Conservation (phyloP, 1,139 yeast genomes). For the Zygosaccharomyces pseudobailii region DNA sequence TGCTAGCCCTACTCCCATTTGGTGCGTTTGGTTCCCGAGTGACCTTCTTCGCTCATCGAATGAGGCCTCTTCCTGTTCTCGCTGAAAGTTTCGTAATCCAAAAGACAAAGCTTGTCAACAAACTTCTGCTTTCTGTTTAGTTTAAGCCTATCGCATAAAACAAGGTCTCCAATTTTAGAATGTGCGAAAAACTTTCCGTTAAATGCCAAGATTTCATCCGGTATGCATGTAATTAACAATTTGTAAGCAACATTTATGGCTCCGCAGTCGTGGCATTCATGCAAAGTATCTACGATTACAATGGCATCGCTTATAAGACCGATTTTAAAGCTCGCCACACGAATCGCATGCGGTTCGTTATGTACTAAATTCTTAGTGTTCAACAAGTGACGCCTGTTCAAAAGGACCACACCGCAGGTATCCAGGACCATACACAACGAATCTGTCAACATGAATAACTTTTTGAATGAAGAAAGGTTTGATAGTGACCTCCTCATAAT, state of each 20-base stretch:
- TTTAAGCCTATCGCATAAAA: slow-evolving; percentile 18
- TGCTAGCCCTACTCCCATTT: slow-evolving; percentile 7
- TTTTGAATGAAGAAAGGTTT: slow-evolving; percentile 21
- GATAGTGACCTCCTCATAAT: slow-evolving; percentile 12
- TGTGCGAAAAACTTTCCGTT: slow-evolving; percentile 19
- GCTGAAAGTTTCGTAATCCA: slow-evolving; percentile 9
- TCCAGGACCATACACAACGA: slow-evolving; percentile 23
- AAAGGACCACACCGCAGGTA: slow-evolving; percentile 21
- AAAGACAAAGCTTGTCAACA: slow-evolving; percentile 22
- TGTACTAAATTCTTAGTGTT: slow-evolving; percentile 10
- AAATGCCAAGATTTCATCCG: slow-evolving; percentile 23
- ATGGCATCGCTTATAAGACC: slow-evolving; percentile 27
- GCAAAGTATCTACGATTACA: slow-evolving; percentile 15
- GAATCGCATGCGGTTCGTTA: slow-evolving; percentile 13
- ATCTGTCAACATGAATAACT: slow-evolving; percentile 23
- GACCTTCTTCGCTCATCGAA: slow-evolving; percentile 1
- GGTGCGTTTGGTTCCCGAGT: slow-evolving; percentile 5
- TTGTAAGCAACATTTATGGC: slow-evolving; percentile 15
- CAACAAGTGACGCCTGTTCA: slow-evolving; percentile 16
- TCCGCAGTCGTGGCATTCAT: slow-evolving; percentile 9
- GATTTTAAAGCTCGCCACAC: slow-evolving; percentile 19
- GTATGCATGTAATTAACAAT: slow-evolving; percentile 18
- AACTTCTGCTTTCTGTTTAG: slow-evolving; percentile 15
- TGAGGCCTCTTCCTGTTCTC: slow-evolving; percentile 7
- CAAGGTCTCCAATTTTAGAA: slow-evolving; percentile 19